Percentiles rank a stretch among this genome's conserved stretches.
Conservation (phyloP, 2,329 filamentous ascomycete genomes). For the Dryadomyces quercus-mongolicae region DNA sequence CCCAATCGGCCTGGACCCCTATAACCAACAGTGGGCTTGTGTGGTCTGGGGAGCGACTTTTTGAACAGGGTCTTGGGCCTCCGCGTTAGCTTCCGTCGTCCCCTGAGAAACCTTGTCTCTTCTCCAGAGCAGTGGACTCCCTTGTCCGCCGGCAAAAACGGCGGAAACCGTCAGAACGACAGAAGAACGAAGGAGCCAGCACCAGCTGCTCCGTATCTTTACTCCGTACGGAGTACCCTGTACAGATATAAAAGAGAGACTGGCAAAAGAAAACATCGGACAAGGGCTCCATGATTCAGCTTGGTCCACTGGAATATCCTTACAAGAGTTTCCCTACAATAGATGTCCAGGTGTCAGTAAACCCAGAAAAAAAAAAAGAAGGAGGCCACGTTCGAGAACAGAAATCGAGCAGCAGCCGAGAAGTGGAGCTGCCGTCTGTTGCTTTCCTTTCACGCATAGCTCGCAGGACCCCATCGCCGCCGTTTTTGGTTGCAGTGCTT, state of each 20-base stretch:
- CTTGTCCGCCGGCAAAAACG: background rate
- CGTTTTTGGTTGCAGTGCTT: constrained; percentile 4
- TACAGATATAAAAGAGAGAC: background rate
- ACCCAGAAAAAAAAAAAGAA: too few relatives aligned
- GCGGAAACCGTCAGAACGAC: background rate
- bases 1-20: constrained; percentile 2
- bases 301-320: too few relatives aligned
- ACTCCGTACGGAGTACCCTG: background rate
- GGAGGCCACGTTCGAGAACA: background rate
- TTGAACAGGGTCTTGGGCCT: background rate
- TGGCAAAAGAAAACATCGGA: background rate
- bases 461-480: constrained; percentile 1
- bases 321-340: too few relatives aligned
- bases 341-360: too few relatives aligned
- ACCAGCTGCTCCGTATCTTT: too few relatives aligned
- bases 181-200: too few relatives aligned
- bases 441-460: background rate
- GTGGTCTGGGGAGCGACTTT: background rate
- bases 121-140: background rate
- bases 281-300: background rate
- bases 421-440: constrained; percentile 4
- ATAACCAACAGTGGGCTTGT: background rate
- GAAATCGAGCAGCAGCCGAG: background rate
- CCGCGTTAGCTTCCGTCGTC: background rate
- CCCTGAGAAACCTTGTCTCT: background rate